Conservation (phyloP, 768 basidiomycete species). For the Suillus subalutaceus region DNA sequence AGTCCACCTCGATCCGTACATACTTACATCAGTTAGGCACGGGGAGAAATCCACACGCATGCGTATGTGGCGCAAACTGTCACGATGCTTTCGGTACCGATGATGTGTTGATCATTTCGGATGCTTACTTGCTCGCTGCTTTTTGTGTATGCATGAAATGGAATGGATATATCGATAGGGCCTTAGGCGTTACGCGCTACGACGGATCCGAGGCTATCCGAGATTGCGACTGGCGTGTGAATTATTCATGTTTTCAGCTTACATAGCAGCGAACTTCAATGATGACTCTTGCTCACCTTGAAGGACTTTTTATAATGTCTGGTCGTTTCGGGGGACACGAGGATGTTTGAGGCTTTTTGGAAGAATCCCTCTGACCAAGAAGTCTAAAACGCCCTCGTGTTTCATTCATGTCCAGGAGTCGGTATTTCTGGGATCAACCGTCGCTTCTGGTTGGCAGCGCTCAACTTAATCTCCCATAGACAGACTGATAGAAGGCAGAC, state of each 20-base stretch:
- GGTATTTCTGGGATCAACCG: background rate
- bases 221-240: background rate
- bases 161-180: too few relatives aligned
- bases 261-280: too few relatives aligned
- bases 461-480: background rate
- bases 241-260: background rate
- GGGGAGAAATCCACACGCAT: too few relatives aligned
- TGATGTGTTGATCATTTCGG: too few relatives aligned
- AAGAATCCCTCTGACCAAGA: background rate
- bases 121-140: too few relatives aligned
- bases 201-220: too few relatives aligned
- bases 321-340: background rate
- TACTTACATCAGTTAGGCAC: too few relatives aligned
- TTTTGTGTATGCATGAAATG: too few relatives aligned
- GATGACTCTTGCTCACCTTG: background rate
- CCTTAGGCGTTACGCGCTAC: too few relatives aligned
- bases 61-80: too few relatives aligned
- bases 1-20: too few relatives aligned
- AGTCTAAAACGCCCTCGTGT: background rate
- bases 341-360: background rate
- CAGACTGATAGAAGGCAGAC: background rate
- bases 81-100: too few relatives aligned
- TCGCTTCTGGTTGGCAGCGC: background rate
- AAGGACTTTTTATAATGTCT: background rate
- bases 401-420: background rate